Evolutionary conservation across 805 yeast species (phyloP), one percentile per base, ranked within the genome.

Genomic region (Sporopachydermia lactativora): DNA sequence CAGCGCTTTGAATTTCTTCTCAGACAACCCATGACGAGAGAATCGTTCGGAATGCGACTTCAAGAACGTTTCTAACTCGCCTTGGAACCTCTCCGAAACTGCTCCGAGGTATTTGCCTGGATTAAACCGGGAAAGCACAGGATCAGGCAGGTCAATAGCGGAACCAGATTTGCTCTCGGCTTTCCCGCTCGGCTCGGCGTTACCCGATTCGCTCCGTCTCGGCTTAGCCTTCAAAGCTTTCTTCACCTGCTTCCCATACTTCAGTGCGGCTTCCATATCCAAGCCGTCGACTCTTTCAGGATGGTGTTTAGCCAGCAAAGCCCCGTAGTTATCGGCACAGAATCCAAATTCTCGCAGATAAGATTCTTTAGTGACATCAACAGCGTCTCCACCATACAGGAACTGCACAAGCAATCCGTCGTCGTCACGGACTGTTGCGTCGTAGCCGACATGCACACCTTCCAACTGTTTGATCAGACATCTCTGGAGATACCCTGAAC

Each of bases 401-500:
- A 92, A 88, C 67, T 88, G 97, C 43, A 94, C 69, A 61, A 92
- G 68, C 3, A 94, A 70, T 43, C 98, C 98, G 61, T 92, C 98
- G 43, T 82, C 80, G 59, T 94, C 95, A 64, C 99, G 77, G 16
- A 92, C 95, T 42, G 95, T 74, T 66, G 88, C 88, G 64, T 92
- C 99, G 58, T 92, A 92, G 36, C 85, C 74, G 34, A 85, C 80
- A 52, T 83, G 94, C 18, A 92, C 94, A 68, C 98, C 98, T 62
- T 92, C 99, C 48, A 92, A 70, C 65, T 92, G 98, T 63, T 92
- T 92, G 44, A 95, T 92, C 64, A 92, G 73, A 74, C 99, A 94
- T 66, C 99, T 79, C 66, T 92, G 99, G 61, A 92, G 71, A 64
- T 92, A 92, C 57, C 99, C 99, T 45, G 97, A 88, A 65, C 96